Evolutionary conservation across 2,329 filamentous ascomycete species (phyloP).

Genomic region (Ramichloridium luteum): DNA sequence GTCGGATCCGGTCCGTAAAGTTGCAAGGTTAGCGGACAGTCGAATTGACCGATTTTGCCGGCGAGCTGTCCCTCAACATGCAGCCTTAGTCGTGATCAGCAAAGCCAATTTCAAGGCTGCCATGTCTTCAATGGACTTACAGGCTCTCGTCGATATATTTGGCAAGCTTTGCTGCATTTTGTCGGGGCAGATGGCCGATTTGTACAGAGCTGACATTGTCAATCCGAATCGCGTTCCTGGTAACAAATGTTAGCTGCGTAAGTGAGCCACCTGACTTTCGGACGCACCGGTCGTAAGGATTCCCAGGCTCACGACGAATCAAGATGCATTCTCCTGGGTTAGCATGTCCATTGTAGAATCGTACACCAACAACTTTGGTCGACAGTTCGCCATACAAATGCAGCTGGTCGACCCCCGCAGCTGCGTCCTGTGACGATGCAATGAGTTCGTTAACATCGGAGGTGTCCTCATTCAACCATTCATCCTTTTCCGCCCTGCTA

Average conservation of each 20-base stretch:
- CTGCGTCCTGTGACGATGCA: conserved; percentile 20
- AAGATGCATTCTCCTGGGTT: conserved; percentile 51
- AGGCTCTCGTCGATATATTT: conserved; percentile 50
- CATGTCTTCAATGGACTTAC: no score
- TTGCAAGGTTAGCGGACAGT: conserved; percentile 59
- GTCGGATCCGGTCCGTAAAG: conserved; percentile 49
- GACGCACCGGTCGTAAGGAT: conserved; percentile 40
- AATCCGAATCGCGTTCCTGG: conserved; percentile 61
- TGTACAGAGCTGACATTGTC: conserved; percentile 63
- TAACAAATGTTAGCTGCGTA: no score
- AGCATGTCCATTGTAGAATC: conserved; percentile 51
- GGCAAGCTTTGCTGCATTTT: conserved; percentile 57
- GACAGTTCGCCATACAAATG: conserved; percentile 28
- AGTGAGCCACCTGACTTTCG: not conserved
- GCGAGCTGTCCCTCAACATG: conserved; percentile 57
- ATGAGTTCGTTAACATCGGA: conserved; percentile 20
- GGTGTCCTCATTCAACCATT: conserved; percentile 20
- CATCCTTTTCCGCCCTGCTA: conserved; percentile 13
- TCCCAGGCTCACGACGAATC: conserved; percentile 52
- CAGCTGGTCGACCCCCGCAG: conserved; percentile 17
- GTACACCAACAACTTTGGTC: conserved; percentile 48
- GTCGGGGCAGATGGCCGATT: conserved; percentile 65
- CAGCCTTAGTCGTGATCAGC: conserved; percentile 29
- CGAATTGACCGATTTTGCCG: conserved; percentile 53
- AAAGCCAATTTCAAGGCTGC: no score